A percentile compares a stretch with the other conserved stretches of the same genome.
Conservation (phyloP, 192 early-diverging fungal genomes). For the Entomortierella parvispora region DNA sequence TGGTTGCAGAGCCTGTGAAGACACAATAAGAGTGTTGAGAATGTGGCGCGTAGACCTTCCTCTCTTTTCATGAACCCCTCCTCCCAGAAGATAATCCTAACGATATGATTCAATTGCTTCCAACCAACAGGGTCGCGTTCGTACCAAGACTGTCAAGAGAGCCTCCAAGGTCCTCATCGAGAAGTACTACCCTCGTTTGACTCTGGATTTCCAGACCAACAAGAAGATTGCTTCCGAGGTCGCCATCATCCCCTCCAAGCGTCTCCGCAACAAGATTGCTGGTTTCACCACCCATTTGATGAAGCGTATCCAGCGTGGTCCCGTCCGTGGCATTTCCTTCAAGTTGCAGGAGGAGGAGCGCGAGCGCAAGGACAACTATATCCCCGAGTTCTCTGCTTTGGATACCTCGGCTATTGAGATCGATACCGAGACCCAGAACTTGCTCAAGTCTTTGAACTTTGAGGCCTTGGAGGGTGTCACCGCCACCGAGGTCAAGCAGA, state of each 20-base stretch:
- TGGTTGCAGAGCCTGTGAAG: no score
- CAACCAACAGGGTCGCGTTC: constrained; percentile 84
- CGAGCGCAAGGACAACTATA: constrained; percentile 99
- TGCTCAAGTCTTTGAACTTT: constrained; percentile 97
- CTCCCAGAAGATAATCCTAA: background rate
- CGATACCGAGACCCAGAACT: constrained; percentile 93
- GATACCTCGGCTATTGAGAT: constrained; percentile 91
- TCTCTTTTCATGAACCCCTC: no score
- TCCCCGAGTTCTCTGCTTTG: constrained; percentile 98
- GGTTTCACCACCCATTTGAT: constrained; percentile 99
- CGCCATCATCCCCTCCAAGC: constrained; percentile 97
- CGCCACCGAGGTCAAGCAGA: constrained; percentile 64
- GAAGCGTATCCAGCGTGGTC: constrained; percentile 98
- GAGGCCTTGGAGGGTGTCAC: constrained; percentile 89
- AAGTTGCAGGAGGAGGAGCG: constrained; percentile 99
- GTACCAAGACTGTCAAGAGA: constrained; percentile 99
- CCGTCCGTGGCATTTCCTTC: constrained; percentile 99
- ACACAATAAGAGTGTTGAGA: no score
- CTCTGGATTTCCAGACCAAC: constrained; percentile 99
- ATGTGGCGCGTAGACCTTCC: no score
- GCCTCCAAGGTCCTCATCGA: constrained; percentile 99
- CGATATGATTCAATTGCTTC: background rate
- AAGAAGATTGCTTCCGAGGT: constrained; percentile 99
- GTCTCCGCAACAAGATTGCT: constrained; percentile 99
- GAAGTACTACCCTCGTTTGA: constrained; percentile 99